These are phyloP conservation scores for Neonectria ditissima DNA, from an alignment of 2,329 filamentous ascomycete genomes.

Conservation along the genomic window DNA sequence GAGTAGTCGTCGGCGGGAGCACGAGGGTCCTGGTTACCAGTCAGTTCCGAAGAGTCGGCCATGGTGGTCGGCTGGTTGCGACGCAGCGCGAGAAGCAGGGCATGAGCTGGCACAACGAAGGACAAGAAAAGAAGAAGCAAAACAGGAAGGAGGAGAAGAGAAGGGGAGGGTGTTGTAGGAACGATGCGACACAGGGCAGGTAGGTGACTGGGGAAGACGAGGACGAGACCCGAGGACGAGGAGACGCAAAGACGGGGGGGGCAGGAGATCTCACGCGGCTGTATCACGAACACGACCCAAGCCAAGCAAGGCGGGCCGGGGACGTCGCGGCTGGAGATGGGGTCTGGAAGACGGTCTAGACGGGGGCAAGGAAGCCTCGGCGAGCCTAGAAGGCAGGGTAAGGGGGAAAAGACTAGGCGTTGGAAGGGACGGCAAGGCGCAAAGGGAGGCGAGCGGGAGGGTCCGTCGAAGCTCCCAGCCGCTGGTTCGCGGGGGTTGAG, in stretches of 20 bases:
- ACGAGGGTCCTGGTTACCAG: constrained; percentile 46
- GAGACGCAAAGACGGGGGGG: constrained; percentile 23
- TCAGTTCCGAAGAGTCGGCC: constrained; percentile 48
- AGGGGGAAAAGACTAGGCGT: not conserved
- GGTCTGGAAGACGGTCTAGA: constrained; percentile 35
- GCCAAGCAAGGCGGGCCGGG: constrained; percentile 36
- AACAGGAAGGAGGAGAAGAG: not conserved
- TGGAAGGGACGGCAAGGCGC: constrained; percentile 13
- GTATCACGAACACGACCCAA: constrained; percentile 45
- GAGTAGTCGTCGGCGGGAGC: constrained; percentile 47
- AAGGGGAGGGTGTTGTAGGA: constrained; percentile 7
- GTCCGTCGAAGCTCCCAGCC: constrained; percentile 29
- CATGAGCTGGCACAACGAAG: constrained; percentile 28
- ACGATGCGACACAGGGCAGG: constrained; percentile 6
- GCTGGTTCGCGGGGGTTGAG: constrained; percentile 42
- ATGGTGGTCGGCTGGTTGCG: constrained; percentile 35
- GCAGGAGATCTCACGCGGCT: constrained; percentile 36
- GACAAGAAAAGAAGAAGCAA: constrained; percentile 2
- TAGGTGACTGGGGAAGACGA: constrained; percentile 10
- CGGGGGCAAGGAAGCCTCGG: constrained; percentile 29
- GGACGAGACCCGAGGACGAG: constrained; percentile 16
- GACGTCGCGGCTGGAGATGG: constrained; percentile 43
- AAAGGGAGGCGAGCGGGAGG: constrained; percentile 34
- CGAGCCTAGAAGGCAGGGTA: constrained; percentile 24
- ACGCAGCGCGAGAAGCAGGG: constrained; percentile 26